Conservation (phyloP, 75 land plant species). For the Selaginella tamariscina region DNA sequence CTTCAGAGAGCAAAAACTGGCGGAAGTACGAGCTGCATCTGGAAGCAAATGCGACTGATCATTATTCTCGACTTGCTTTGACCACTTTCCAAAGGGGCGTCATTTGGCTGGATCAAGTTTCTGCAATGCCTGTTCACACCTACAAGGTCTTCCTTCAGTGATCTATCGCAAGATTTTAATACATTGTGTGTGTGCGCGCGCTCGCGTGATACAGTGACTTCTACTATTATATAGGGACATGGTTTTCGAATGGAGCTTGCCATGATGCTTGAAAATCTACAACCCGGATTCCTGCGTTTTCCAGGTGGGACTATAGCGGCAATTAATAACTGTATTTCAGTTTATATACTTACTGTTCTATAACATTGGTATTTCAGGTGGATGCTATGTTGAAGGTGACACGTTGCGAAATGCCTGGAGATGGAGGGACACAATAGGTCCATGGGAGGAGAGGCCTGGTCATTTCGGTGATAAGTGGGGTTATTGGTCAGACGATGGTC, state of each 20-base stretch:
- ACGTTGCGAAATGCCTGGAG: constrained; percentile 81
- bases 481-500: constrained; percentile 99
- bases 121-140: constrained; percentile 5
- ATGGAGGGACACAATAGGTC: constrained; percentile 78
- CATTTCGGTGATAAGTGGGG: constrained; percentile 98
- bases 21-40: not conserved
- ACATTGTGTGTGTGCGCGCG: not conserved
- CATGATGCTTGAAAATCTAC: not conserved
- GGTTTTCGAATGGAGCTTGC: not conserved
- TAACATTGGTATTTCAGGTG: too few relatives aligned
- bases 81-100: not conserved
- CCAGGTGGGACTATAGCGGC: not conserved
- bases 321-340: not conserved
- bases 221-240: too few relatives aligned
- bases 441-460: constrained; percentile 93
- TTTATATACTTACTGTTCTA: too few relatives aligned
- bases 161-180: not conserved
- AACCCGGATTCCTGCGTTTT: not conserved
- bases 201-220: too few relatives aligned
- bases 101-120: constrained; percentile 9
- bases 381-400: constrained; percentile 86
- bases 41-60: not conserved
- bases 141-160: constrained; percentile 6
- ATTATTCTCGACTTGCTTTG: not conserved
- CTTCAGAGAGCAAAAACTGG: not conserved